Conservation (phyloP, 208 protist species). For the Jaenimonas drosophilae region DNA sequence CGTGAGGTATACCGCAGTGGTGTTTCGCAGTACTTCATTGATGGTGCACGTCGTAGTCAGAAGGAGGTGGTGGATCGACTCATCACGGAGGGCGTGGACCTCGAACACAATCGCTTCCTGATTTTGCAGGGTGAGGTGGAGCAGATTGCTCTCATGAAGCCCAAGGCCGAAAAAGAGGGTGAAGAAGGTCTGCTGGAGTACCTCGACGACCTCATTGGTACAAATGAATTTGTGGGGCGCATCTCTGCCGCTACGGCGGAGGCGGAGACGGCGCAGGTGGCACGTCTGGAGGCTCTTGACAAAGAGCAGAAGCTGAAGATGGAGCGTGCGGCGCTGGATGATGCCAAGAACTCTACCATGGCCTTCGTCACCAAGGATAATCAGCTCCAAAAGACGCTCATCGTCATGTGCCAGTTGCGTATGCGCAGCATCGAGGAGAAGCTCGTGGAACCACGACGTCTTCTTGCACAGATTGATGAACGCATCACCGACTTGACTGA, state of each 20-base stretch:
- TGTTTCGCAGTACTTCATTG: constrained; percentile 94
- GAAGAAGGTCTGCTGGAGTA: constrained; percentile 99
- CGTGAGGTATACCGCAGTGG: constrained; percentile 89
- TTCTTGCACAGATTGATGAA: constrained; percentile 57
- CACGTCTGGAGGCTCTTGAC: constrained; percentile 89
- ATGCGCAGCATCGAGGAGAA: constrained; percentile 62
- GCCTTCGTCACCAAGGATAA: constrained; percentile 92
- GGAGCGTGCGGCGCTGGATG: constrained; percentile 92
- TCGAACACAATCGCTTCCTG: constrained; percentile 99
- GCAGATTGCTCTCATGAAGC: constrained; percentile 99
- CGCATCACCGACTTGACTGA: constrained; percentile 47
- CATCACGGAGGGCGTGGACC: constrained; percentile 95
- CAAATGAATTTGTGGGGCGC: constrained; percentile 81
- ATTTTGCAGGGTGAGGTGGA: constrained; percentile 99
- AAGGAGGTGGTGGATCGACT: constrained; percentile 88
- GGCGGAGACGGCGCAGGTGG: constrained; percentile 91
- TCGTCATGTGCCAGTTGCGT: constrained; percentile 88
- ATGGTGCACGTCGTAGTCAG: constrained; percentile 53
- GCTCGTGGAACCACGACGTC: constrained; percentile 59
- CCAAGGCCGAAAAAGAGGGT: constrained; percentile 94
- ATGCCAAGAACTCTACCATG: constrained; percentile 91
- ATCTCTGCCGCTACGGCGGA: constrained; percentile 82
- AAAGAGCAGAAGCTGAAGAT: constrained; percentile 89
- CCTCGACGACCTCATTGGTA: constrained; percentile 99
- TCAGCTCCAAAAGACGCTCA: constrained; percentile 85